phyloP scores from a whole-genome alignment of 2,329 filamentous ascomycete genomes.

The Xylariaceae sp. region DNA sequence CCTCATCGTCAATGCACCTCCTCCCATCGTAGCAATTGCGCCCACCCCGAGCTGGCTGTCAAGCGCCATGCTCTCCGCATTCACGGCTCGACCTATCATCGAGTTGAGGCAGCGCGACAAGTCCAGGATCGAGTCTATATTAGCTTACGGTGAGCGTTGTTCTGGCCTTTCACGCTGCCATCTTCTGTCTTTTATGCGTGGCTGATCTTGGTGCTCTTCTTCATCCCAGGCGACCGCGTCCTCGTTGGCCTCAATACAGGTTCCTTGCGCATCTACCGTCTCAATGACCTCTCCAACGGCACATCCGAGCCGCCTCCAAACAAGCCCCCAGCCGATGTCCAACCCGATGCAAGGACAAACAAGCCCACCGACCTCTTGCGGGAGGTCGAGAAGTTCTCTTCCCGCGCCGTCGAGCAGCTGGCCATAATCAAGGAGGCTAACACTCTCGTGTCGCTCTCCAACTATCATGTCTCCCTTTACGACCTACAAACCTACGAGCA shows the following conservation, averaged over 20 bases:
- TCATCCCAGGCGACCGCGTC: slow-evolving; percentile 70
- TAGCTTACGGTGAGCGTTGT: slow-evolving; percentile 70
- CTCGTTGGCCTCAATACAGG: slow-evolving; percentile 91
- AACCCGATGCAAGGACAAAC: not conserved
- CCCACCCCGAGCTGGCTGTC: not conserved
- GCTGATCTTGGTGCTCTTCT: not conserved
- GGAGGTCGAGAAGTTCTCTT: slow-evolving; percentile 91
- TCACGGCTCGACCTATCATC: slow-evolving; percentile 92
- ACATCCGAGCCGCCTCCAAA: slow-evolving; percentile 9
- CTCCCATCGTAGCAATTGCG: not conserved
- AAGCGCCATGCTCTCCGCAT: slow-evolving; percentile 84
- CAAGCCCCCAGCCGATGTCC: slow-evolving; percentile 5
- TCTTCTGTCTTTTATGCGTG: not conserved
- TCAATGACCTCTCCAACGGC: slow-evolving; percentile 62
- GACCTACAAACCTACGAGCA: slow-evolving; percentile 81
- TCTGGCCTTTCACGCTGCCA: not conserved
- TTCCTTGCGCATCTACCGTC: slow-evolving; percentile 80
- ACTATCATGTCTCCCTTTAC: slow-evolving; percentile 83
- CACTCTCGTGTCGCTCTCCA: slow-evolving; percentile 84
- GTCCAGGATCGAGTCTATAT: slow-evolving; percentile 92
- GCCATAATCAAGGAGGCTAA: slow-evolving; percentile 94
- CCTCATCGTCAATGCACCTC: not conserved
- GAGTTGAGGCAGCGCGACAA: slow-evolving; percentile 96
- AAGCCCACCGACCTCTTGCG: slow-evolving; percentile 78
- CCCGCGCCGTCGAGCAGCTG: slow-evolving; percentile 85